Conservation (phyloP, 2,329 filamentous ascomycete genomes). For the Seiridium unicorne region DNA sequence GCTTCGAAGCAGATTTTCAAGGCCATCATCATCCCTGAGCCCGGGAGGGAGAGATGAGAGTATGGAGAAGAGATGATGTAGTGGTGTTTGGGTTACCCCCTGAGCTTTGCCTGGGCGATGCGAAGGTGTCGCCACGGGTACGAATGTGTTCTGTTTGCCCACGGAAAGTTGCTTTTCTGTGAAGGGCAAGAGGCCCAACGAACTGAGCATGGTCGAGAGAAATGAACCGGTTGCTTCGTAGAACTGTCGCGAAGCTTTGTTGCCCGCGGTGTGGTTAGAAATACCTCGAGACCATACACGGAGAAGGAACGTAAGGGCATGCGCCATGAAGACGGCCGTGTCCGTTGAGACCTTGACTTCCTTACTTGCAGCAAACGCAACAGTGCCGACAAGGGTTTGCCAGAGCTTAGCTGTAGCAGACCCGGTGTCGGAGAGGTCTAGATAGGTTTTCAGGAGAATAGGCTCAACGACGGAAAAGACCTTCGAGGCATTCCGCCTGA, state of each 20-base stretch:
- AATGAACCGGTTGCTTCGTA: constrained; percentile 53
- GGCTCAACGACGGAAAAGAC: constrained; percentile 64
- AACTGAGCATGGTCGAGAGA: constrained; percentile 45
- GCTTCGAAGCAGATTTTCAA: constrained; percentile 44
- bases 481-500: constrained; percentile 66
- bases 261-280: constrained; percentile 45
- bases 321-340: constrained; percentile 74
- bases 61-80: constrained; percentile 65
- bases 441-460: constrained; percentile 60
- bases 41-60: constrained; percentile 51
- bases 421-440: constrained; percentile 58
- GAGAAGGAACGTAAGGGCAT: constrained; percentile 67
- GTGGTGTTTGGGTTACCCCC: constrained; percentile 53
- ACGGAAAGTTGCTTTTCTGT: constrained; percentile 58
- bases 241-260: constrained; percentile 51
- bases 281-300: constrained; percentile 66
- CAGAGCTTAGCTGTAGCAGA: constrained; percentile 56
- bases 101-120: constrained; percentile 53
- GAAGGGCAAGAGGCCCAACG: constrained; percentile 59
- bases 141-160: constrained; percentile 53
- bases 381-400: constrained; percentile 58
- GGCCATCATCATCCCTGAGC: constrained; percentile 43
- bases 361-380: constrained; percentile 70
- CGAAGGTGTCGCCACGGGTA: constrained; percentile 65
- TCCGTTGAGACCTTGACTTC: constrained; percentile 89